Conservation (phyloP, 2,329 filamentous ascomycete genomes). For the Aspergillus piperis region DNA sequence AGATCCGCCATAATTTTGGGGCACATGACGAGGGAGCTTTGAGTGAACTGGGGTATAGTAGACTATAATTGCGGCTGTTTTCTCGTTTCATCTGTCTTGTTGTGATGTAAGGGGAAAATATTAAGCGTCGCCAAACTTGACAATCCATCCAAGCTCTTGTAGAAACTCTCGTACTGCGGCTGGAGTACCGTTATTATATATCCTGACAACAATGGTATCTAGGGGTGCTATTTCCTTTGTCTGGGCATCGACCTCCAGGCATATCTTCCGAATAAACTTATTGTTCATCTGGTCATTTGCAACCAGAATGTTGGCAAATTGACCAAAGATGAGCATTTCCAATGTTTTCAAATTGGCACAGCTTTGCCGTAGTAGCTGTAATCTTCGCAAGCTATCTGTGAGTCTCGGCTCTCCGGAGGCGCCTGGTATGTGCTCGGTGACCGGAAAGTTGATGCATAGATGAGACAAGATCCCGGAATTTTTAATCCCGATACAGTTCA, state of each 20-base stretch:
- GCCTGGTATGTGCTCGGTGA: background rate
- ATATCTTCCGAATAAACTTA: background rate
- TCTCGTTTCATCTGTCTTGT: background rate
- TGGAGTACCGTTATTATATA: background rate
- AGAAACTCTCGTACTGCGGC: background rate
- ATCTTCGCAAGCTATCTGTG: background rate
- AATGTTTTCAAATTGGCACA: constrained; percentile 3
- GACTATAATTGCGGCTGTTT: background rate
- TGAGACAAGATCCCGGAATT: constrained; percentile 5
- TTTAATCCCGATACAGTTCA: constrained; percentile 4
- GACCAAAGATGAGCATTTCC: constrained; percentile 6
- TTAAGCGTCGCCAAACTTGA: background rate
- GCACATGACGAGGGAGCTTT: no score
- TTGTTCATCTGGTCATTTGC: background rate
- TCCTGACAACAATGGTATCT: constrained; percentile 2
- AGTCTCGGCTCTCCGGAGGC: background rate
- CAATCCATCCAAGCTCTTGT: constrained; percentile 12
- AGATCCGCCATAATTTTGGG: no score
- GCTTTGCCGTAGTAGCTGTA: background rate
- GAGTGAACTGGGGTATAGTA: no score
- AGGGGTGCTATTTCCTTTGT: constrained; percentile 2
- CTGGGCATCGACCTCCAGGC: background rate
- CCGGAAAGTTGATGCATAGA: constrained; percentile 9
- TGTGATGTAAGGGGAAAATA: background rate
- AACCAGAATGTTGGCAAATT: background rate